Evolutionary conservation across 768 basidiomycete genomes (phyloP).

Genomic region (Termitomyces bulborhizus): DNA sequence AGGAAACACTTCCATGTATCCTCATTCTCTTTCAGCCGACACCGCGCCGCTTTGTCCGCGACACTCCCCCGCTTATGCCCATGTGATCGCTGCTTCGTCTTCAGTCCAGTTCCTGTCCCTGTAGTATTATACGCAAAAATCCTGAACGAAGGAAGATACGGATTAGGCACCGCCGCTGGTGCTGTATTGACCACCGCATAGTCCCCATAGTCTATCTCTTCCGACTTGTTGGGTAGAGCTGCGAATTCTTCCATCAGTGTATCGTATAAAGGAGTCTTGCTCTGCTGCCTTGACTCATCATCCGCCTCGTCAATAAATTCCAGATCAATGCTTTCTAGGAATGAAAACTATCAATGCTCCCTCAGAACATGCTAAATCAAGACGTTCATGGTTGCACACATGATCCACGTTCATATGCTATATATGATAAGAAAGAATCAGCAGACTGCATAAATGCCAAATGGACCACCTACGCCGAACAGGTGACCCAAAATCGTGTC

Average conservation of each 20-base stretch:
- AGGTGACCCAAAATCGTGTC: conserved; percentile 86
- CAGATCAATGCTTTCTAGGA: conserved; percentile 50
- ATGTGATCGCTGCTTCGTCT: conserved; percentile 30
- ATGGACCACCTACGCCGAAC: conserved; percentile 57
- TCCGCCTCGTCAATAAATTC: conserved; percentile 30
- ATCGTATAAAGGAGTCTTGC: conserved; percentile 38
- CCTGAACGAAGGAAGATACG: conserved; percentile 75
- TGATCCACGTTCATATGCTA: conserved; percentile 86
- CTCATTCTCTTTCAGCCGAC: conserved; percentile 43
- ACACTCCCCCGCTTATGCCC: conserved; percentile 42
- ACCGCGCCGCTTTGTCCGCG: conserved; percentile 39
- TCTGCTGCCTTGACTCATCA: not conserved
- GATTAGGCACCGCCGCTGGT: conserved; percentile 83
- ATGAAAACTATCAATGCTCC: conserved; percentile 39
- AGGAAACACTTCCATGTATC: conserved; percentile 63
- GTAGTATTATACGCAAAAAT: conserved; percentile 80
- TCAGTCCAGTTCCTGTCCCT: conserved; percentile 21
- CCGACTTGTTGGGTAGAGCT: conserved; percentile 46
- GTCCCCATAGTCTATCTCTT: conserved; percentile 50
- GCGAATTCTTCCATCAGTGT: conserved; percentile 60
- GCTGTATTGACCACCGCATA: conserved; percentile 76
- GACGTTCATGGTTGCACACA: conserved; percentile 29
- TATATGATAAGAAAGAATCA: conserved; percentile 10
- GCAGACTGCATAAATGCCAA: conserved; percentile 19
- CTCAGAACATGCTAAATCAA: conserved; percentile 2